phyloP scores from a whole-genome alignment of 148 eudicot species.

The Nepenthes gracilis region DNA sequence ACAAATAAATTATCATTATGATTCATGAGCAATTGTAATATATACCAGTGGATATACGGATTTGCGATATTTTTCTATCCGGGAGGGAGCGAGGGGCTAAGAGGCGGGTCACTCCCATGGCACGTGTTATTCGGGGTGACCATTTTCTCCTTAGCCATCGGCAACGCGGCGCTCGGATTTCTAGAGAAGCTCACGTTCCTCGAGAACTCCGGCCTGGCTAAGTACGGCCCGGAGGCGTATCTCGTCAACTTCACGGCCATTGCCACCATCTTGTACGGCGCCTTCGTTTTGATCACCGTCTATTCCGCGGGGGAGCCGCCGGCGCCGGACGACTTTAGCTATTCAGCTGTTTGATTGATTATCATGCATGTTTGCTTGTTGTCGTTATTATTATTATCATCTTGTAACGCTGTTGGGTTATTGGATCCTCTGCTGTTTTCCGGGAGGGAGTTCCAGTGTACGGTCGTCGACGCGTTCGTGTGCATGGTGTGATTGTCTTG shows the following conservation, averaged over 20 bases:
- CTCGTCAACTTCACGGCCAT: slow-evolving; percentile 53
- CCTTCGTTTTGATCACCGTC: slow-evolving; percentile 29
- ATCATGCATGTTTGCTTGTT: not conserved
- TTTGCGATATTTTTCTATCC: slow-evolving; percentile 48
- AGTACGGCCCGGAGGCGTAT: slow-evolving; percentile 50
- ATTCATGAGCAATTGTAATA: not conserved
- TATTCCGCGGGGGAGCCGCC: slow-evolving; percentile 16
- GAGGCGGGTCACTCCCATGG: slow-evolving; percentile 51
- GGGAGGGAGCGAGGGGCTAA: slow-evolving; percentile 23
- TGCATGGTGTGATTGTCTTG: no score
- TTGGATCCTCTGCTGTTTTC: no score
- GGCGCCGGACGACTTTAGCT: slow-evolving; percentile 20
- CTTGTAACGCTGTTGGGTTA: no score
- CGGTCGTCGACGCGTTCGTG: no score
- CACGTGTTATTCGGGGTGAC: slow-evolving; percentile 39
- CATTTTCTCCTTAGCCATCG: slow-evolving; percentile 35
- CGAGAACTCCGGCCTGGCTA: slow-evolving; percentile 30
- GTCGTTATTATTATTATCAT: not conserved
- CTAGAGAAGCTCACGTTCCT: slow-evolving; percentile 63
- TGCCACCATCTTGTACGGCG: slow-evolving; percentile 29
- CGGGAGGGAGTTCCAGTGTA: no score
- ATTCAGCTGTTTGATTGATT: slow-evolving; percentile 17
- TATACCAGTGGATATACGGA: slow-evolving; percentile 46
- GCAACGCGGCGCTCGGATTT: slow-evolving; percentile 34
- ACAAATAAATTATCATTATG: no score